Conservation (phyloP, 2,329 filamentous ascomycete species). For the Biscogniauxia sp. region DNA sequence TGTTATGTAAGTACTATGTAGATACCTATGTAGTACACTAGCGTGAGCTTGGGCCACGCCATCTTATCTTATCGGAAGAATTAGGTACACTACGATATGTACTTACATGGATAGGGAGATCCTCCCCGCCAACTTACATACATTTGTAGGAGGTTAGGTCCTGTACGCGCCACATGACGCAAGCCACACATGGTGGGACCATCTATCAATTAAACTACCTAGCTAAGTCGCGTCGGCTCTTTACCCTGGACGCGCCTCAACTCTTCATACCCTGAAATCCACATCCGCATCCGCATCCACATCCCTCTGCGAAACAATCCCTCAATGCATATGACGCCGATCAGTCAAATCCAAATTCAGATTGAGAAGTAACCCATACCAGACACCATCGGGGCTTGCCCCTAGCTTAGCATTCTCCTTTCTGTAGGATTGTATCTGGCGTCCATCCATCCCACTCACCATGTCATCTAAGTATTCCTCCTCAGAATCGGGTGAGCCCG, state of each 20-base stretch:
- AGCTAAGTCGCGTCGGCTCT: constrained; percentile 6
- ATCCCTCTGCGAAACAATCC: not conserved
- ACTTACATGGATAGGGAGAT: no score
- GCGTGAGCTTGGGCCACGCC: not conserved
- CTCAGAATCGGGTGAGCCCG: constrained; percentile 17
- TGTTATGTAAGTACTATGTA: no score
- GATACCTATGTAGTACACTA: no score
- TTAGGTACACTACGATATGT: no score
- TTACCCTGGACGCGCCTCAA: constrained; percentile 16
- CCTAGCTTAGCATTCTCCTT: not conserved
- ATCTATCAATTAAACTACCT: constrained; percentile 13
- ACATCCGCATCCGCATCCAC: not conserved
- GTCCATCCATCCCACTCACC: not conserved
- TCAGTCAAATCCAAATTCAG: not conserved
- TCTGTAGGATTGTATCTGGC: not conserved
- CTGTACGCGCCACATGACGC: not conserved
- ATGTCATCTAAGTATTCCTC: constrained; percentile 27
- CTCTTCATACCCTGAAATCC: constrained; percentile 5
- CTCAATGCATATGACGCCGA: not conserved
- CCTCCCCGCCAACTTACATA: no score
- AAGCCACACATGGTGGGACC: constrained; percentile 4
- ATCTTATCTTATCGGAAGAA: not conserved
- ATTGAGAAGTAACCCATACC: not conserved
- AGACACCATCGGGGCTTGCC: not conserved
- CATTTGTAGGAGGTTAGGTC: not conserved